phyloP scores from a whole-genome alignment of 345 rosid species.

The Eucalyptus melliodora region DNA sequence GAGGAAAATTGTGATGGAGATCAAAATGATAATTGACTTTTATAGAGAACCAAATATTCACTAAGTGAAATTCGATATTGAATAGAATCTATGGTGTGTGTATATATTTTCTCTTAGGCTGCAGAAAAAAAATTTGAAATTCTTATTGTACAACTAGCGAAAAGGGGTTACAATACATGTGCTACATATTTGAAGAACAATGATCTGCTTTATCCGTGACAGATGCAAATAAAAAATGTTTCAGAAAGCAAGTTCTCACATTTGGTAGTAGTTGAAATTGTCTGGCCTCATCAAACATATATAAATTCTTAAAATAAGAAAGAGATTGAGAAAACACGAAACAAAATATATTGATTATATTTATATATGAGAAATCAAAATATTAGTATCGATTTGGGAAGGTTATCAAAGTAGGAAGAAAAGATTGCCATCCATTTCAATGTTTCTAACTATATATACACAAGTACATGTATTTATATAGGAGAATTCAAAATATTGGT shows the following conservation, averaged over 20 bases:
- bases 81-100: neutral
- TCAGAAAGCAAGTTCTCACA: neutral
- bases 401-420: too few species aligned
- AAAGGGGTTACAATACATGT: neutral
- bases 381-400: too few species aligned
- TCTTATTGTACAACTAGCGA: rapidly evolving
- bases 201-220: rapidly evolving
- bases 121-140: neutral
- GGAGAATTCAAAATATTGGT: neutral
- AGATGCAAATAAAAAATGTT: neutral
- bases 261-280: neutral
- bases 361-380: too few species aligned
- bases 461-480: too few species aligned
- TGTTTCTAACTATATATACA: neutral
- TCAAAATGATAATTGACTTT: too few species aligned
- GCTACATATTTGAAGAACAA: neutral
- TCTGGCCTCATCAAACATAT: neutral
- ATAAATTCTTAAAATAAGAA: neutral
- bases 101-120: too few species aligned
- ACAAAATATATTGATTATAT: too few species aligned
- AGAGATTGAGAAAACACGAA: neutral
- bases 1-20: too few species aligned
- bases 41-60: neutral
- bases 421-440: too few species aligned
- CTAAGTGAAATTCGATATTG: neutral